Base-by-base conservation (phyloP, 306 rosid species). In the Cicer cuneatum region DNA sequence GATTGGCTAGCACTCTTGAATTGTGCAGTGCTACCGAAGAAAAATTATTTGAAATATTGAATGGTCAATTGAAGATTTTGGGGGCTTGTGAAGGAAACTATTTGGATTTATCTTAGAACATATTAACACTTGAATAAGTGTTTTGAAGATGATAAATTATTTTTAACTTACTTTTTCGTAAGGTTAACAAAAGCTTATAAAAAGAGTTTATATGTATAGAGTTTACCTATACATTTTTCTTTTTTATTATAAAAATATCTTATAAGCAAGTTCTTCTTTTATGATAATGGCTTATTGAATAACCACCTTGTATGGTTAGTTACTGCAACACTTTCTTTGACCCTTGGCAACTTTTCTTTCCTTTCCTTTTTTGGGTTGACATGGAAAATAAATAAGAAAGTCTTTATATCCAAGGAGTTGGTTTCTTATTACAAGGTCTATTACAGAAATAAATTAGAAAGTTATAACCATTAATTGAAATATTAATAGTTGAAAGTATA, bases 41-140 rank as follows among this genome's bases (percentile, higher is more conserved):
- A 10, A 10, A 33, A 49, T 62, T 63, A 47, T 41, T 42, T 75
- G 77, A 68, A 29, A 29, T 29, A 29, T 29, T 29, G 35, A 29
- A 29, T 29, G 35, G 5, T 29, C 35, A 29, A 29, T 29, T 29
- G 35, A 1, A 49, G 9, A 13, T 46, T 46, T 46, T 12, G 12
- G 52, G 52, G 52, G 52, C n/a, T 5, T 46, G 12, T 46, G 52
- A 6, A 46, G 11, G 3, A 46, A 1, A 5, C 5, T 45, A 10
- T 46, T 10, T 4, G 52, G 16, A 13, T 14, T 9, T 12, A 43
- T 43, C 48, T 12, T 46, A 12, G 12, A 12, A 46, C 52, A 46
- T 46, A 46, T 29, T 29, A 46, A 12, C 13, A 5, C 7, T 2
- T 46, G 13, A 3, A 3, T 12, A 46, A 11, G 52, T 12, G n/a